phyloP scores from a whole-genome alignment of 2,329 filamentous ascomycete genomes.

The Pestalotiopsis sp. region DNA sequence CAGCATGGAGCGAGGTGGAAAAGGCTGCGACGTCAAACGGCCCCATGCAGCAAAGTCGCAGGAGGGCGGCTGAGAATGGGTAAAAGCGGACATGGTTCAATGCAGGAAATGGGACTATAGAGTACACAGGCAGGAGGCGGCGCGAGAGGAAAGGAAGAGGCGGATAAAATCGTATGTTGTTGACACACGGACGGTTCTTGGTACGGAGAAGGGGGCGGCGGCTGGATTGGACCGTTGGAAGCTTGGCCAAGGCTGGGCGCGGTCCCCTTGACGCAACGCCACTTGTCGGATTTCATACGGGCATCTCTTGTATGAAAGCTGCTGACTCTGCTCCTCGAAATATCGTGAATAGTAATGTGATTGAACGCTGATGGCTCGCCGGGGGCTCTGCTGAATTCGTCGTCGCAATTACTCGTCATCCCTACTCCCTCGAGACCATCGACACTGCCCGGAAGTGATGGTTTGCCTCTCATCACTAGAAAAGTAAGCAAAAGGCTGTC shows the following conservation, averaged over 20 bases:
- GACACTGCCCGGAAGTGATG: not conserved
- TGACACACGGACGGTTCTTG: slow-evolving; percentile 3
- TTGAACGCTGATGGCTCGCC: not conserved
- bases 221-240: slow-evolving; percentile 1
- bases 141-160: not conserved
- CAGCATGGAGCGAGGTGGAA: not conserved
- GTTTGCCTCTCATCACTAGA: not conserved
- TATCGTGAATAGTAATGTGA: not conserved
- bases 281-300: not conserved
- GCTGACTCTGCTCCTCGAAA: not conserved
- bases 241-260: slow-evolving; percentile 10
- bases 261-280: not conserved
- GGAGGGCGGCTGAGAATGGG: not conserved
- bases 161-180: slow-evolving; percentile 5
- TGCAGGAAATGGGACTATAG: not conserved
- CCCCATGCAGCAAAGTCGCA: not conserved
- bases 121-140: not conserved
- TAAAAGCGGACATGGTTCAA: not conserved
- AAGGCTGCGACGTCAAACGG: not conserved
- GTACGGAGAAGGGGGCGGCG: not conserved
- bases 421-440: not conserved
- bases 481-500: not conserved
- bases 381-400: not conserved
- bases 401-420: not conserved
- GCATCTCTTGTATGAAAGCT: not conserved